Base-by-base conservation (phyloP, 2,329 filamentous ascomycete genomes). In the Pestalotiopsis sp. region DNA sequence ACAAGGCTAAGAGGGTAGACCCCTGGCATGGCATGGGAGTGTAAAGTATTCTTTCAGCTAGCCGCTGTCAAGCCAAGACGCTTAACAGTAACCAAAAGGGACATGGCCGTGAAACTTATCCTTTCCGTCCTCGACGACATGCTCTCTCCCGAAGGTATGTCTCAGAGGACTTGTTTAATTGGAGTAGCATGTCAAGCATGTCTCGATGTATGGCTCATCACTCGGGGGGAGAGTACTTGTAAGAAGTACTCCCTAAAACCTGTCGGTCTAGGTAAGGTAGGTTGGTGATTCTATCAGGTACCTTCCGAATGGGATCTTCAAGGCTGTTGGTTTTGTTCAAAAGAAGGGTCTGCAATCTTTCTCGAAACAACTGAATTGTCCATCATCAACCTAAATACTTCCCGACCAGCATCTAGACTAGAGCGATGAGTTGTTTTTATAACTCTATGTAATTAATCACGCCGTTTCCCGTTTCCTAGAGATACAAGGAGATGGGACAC, bases 61-160 rank as follows among this genome's bases (percentile, higher is more conserved):
- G 63, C 63, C 63, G 63, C 63, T 56, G 41, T 57, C 63, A 66
- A 66, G 63, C 45, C 63, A 56, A 66, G 49, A 52, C 49, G 39
- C 63, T 25, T 20, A 39, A 65, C 49, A n/a, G 36, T 52, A 38
- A 23, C 36, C 20, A 66, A 57, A 66, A 25, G 20, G 25, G 63
- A 12, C 36, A 38, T 36, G 27, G 23, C 62, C 20, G 38, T 36
- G 23, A 36, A n/a, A 36, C 14, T 41, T 62, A 39, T 62, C 59
- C 45, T 17, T 66, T n/a, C 39, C 38, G n/a, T 36, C 62, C 27
- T n/a, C 62, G 62, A 23, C 45, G 31, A 57, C 12, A 52, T 65
- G 62, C 62, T 52, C 39, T 52, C n/a, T 36, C 27, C 57, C 23
- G 27, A 59, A 59, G 27, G 57, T 23, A 59, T 59, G 57, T 59